Base-by-base conservation (phyloP, 805 yeast genomes). In the Priceomyces carsonii region DNA sequence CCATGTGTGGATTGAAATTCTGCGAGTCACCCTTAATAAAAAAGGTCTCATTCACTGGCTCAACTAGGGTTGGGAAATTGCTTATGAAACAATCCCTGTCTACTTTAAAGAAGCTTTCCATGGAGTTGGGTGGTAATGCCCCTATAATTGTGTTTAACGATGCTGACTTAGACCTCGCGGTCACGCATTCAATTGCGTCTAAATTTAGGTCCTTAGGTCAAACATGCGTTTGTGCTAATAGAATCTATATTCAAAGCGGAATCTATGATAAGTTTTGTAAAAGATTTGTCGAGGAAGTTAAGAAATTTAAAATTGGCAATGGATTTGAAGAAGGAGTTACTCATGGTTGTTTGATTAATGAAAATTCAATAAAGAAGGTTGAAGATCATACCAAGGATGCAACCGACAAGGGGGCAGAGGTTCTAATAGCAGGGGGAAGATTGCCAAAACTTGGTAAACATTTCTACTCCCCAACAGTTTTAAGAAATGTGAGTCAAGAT, bases 41-140 rank as follows among this genome's bases (percentile, higher is more conserved):
- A 50, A 84, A 84, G 55, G 70, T 84, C 32, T 80, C 89, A 3
- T 84, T 84, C 63, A 85, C 93, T 8, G 93, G 93, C 7, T 82
- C 89, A 19, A 84, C 93, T 3, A 71, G 70, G 6, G 82, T 84
- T 6, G 93, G 93, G 22, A 80, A 78, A 55, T 51, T 80, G 19
- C 69, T 84, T 36, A 78, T 80, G 81, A 54, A 60, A 32, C 87
- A 81, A 54, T 70, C 82, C 5, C 53, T 79, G 4, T 66, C 77
- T 12, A 73, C 85, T 1, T 66, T 85, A 49, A 84, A 85, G 66
- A 85, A 83, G 55, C 61, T 81, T 33, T 77, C 87, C 3, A 67
- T 85, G 53, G 91, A 84, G 59, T 70, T 84, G 27, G 91, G 93
- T 22, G 93, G 93, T 19, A 85, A 85, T 57, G 88, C 91, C 12